These are phyloP conservation scores for Backusella morwellensis DNA, from an alignment of 192 early-diverging fungal species.

Conservation along the genomic window DNA sequence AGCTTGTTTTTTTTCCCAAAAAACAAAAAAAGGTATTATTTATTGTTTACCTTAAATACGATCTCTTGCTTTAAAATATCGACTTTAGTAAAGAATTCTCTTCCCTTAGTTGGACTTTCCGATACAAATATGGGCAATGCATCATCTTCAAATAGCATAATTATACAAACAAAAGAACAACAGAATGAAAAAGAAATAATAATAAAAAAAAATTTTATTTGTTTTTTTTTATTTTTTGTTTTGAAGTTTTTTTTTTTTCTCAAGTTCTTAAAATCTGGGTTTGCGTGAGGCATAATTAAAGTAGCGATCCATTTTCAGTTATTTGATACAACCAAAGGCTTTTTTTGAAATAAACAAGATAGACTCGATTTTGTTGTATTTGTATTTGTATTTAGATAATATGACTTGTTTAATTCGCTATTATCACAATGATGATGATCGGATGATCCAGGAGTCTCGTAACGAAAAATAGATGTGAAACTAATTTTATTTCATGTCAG, in stretches of 20 bases:
- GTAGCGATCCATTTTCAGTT: background rate
- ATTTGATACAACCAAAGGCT: background rate
- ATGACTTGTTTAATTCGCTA: slow-evolving; percentile 13
- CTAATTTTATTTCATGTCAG: background rate
- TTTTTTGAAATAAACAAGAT: slow-evolving; percentile 9
- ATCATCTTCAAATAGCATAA: background rate
- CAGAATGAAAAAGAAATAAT: background rate
- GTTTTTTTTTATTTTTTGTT: slow-evolving; percentile 5
- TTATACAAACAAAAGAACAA: background rate
- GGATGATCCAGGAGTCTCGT: slow-evolving; percentile 9
- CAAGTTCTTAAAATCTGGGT: background rate
- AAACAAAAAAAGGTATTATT: background rate
- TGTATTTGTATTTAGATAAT: background rate
- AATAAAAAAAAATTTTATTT: slow-evolving; percentile 4
- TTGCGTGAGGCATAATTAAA: background rate
- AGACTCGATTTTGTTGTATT: background rate
- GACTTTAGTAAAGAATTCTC: slow-evolving; percentile 7
- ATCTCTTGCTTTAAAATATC: background rate
- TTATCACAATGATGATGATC: background rate
- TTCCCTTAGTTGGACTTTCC: slow-evolving; percentile 4
- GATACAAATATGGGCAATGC: slow-evolving; percentile 6
- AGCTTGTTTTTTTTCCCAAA: background rate
- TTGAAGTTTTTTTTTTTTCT: background rate
- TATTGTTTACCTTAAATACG: background rate
- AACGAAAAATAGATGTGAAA: slow-evolving; percentile 7